These are phyloP conservation scores for Sporormia fimetaria DNA, from an alignment of 495 filamentous ascomycete genomes.

Conservation along the genomic window DNA sequence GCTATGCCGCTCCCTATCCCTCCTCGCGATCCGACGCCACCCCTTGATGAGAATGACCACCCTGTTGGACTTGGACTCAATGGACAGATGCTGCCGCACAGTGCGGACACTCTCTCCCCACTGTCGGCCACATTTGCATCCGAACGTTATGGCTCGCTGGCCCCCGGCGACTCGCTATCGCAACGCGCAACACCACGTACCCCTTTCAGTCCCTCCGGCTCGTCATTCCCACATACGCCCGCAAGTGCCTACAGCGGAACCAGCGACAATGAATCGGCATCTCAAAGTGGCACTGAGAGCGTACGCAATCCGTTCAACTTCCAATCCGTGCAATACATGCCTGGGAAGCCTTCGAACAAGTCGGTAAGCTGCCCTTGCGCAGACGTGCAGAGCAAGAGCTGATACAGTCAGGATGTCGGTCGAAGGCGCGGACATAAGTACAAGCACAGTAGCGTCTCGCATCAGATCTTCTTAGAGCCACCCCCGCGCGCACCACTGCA, in stretches of 20 bases:
- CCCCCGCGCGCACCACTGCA: conserved; percentile 74
- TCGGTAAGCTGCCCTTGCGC: conserved; percentile 46
- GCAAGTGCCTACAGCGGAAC: conserved; percentile 18
- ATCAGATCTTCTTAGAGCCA: conserved; percentile 96
- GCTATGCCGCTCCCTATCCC: conserved; percentile 51
- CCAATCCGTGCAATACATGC: conserved; percentile 51
- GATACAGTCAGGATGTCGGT: conserved; percentile 47
- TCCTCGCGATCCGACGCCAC: conserved; percentile 59
- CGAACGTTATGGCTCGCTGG: conserved; percentile 27
- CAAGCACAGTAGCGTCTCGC: conserved; percentile 91
- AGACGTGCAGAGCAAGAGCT: conserved; percentile 2
- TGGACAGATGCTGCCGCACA: conserved; percentile 35
- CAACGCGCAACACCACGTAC: conserved; percentile 20
- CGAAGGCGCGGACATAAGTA: conserved; percentile 94
- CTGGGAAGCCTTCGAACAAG: conserved; percentile 66
- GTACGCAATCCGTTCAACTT: conserved; percentile 78
- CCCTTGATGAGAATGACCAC: conserved; percentile 42
- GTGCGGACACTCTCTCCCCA: conserved; percentile 55
- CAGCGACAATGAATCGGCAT: conserved; percentile 31
- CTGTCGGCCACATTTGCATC: conserved; percentile 42
- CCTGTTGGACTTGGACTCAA: conserved; percentile 32
- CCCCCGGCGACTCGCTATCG: conserved; percentile 17
- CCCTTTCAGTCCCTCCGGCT: conserved; percentile 14
- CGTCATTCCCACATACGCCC: conserved; percentile 19
- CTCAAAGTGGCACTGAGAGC: conserved; percentile 35